Conservation (phyloP, 2,329 filamentous ascomycete species). For the Periconia macrospinosa region DNA sequence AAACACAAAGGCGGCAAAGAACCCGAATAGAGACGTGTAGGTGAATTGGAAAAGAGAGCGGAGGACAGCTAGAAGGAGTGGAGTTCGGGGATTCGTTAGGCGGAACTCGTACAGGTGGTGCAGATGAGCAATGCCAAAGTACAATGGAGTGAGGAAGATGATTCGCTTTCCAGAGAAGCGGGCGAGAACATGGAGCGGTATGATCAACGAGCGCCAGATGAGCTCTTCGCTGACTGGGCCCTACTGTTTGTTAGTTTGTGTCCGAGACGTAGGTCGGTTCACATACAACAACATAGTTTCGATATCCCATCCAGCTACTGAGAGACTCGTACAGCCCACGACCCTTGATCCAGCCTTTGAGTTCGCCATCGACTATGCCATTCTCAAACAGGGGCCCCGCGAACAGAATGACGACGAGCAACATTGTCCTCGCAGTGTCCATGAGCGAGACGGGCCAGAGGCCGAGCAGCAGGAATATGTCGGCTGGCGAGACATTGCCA, state of each 20-base stretch:
- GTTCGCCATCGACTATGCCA: slow-evolving; percentile 70
- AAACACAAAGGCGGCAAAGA: slow-evolving; percentile 88
- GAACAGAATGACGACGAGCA: slow-evolving; percentile 78
- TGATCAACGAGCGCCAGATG: slow-evolving; percentile 84
- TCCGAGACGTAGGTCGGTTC: background rate
- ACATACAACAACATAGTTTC: slow-evolving; percentile 83
- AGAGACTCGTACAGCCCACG: slow-evolving; percentile 60
- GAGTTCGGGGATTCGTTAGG: slow-evolving; percentile 73
- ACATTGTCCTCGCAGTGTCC: slow-evolving; percentile 66
- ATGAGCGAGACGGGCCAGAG: slow-evolving; percentile 73
- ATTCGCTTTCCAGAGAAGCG: slow-evolving; percentile 55
- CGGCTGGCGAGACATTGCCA: slow-evolving; percentile 52
- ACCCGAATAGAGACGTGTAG: slow-evolving; percentile 92
- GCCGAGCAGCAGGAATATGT: slow-evolving; percentile 72
- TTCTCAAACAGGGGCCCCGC: slow-evolving; percentile 80
- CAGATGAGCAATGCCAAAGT: slow-evolving; percentile 90
- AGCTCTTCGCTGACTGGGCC: slow-evolving; percentile 91
- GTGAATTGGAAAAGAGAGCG: slow-evolving; percentile 81
- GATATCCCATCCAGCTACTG: slow-evolving; percentile 77
- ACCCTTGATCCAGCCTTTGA: slow-evolving; percentile 65
- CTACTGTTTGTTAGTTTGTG: slow-evolving; percentile 17
- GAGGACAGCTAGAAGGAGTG: slow-evolving; percentile 63
- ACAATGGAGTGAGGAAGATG: slow-evolving; percentile 79
- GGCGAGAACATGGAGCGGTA: slow-evolving; percentile 79
- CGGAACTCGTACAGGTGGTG: slow-evolving; percentile 97